Percentiles rank a stretch among this genome's conserved stretches.
Conservation (phyloP, 2,329 filamentous ascomycete genomes). For the Chrysoporthe cubensis region DNA sequence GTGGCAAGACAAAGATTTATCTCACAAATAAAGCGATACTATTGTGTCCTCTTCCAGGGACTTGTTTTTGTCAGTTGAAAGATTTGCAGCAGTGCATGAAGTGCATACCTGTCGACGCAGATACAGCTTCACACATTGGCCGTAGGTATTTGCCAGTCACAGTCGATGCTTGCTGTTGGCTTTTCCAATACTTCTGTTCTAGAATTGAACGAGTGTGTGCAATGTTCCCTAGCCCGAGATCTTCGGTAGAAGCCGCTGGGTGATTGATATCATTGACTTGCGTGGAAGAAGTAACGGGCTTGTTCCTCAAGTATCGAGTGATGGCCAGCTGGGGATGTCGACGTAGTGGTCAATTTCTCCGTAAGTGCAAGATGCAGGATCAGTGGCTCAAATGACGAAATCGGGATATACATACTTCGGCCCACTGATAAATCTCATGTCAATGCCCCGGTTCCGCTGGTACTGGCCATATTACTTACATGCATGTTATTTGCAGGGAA, state of each 20-base stretch:
- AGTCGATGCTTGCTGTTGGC: slow-evolving; percentile 22
- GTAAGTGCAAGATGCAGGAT: not conserved
- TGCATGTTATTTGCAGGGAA: slow-evolving; percentile 33
- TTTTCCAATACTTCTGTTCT: slow-evolving; percentile 18
- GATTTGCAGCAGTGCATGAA: rapidly evolving
- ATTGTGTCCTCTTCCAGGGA: not conserved
- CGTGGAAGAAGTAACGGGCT: not conserved
- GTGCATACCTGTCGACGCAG: slow-evolving; percentile 15
- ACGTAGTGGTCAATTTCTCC: not conserved
- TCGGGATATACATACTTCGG: slow-evolving; percentile 23
- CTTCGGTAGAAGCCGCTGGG: not conserved
- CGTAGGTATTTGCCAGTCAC: slow-evolving; percentile 26
- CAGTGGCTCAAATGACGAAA: not conserved
- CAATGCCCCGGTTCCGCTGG: not conserved
- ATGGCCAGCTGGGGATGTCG: slow-evolving; percentile 19
- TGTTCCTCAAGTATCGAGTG: slow-evolving; percentile 15
- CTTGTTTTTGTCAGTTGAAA: not conserved
- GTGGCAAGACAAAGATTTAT: no score
- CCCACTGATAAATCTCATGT: slow-evolving; percentile 19
- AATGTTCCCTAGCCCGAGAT: not conserved
- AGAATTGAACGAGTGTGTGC: slow-evolving; percentile 4
- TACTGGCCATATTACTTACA: slow-evolving; percentile 19
- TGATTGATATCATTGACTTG: not conserved
- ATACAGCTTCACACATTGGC: slow-evolving; percentile 26
- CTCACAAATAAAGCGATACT: slow-evolving; percentile 24